Conservation (phyloP, 495 filamentous ascomycete genomes). For the Hyaloscypha variabilis region DNA sequence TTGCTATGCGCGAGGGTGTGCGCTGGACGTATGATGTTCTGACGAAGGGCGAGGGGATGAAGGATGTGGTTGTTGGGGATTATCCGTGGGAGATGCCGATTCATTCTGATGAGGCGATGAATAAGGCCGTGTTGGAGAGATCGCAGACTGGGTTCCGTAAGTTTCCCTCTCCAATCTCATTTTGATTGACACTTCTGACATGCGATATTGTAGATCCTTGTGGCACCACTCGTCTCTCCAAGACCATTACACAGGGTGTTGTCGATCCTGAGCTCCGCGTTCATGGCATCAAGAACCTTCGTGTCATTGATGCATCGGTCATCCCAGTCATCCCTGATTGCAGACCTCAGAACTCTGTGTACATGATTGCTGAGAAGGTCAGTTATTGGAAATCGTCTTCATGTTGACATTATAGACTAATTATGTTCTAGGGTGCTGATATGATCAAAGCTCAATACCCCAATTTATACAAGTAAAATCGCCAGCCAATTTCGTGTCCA, state of each 20-base stretch:
- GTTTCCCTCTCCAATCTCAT: too few relatives aligned
- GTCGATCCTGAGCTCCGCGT: slow-evolving; percentile 57
- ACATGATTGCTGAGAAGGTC: slow-evolving; percentile 59
- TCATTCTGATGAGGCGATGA: slow-evolving; percentile 57
- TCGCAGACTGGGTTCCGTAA: slow-evolving; percentile 60
- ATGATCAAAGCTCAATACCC: slow-evolving; percentile 46
- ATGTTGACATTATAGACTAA: slow-evolving; percentile 36
- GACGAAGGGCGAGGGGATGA: slow-evolving; percentile 57
- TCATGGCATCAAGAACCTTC: slow-evolving; percentile 53
- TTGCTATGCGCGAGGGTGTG: slow-evolving; percentile 59
- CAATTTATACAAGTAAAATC: slow-evolving; percentile 39
- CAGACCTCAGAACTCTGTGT: slow-evolving; percentile 52
- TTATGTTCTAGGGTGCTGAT: slow-evolving; percentile 34
- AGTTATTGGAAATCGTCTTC: slow-evolving; percentile 1
- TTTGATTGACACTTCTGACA: too few relatives aligned
- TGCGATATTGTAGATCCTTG: slow-evolving; percentile 38
- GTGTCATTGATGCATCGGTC: slow-evolving; percentile 53
- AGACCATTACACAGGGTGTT: slow-evolving; percentile 53
- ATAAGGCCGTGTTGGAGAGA: slow-evolving; percentile 57
- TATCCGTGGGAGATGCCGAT: slow-evolving; percentile 65
- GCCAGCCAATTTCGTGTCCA: too few relatives aligned
- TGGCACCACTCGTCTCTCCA: slow-evolving; percentile 54
- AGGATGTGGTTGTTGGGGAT: slow-evolving; percentile 55
- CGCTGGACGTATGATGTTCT: slow-evolving; percentile 58
- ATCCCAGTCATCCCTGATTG: slow-evolving; percentile 50